These are phyloP conservation scores for Panellus pusillus DNA, from an alignment of 768 basidiomycete species.

Conservation along the genomic window DNA sequence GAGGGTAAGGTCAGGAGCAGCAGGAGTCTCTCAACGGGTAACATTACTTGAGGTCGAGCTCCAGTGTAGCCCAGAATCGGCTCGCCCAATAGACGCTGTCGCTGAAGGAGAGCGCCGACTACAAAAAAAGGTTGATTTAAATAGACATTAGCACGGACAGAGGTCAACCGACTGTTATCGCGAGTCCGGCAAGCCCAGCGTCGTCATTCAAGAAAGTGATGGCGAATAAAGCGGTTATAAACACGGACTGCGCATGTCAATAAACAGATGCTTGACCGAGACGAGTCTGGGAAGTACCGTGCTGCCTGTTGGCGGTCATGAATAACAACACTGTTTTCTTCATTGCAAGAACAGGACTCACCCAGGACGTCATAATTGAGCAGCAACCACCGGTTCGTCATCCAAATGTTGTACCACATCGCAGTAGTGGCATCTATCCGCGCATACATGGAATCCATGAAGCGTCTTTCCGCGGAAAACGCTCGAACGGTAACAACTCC, in stretches of 20 bases:
- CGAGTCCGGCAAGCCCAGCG: slow-evolving; percentile 61
- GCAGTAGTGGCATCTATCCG: slow-evolving; percentile 79
- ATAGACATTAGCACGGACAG: slow-evolving; percentile 29
- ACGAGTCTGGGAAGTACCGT: neutral
- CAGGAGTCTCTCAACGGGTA: too few species aligned
- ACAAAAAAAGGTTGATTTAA: slow-evolving; percentile 36
- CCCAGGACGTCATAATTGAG: too few species aligned
- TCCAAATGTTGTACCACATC: slow-evolving; percentile 71
- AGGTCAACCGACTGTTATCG: neutral
- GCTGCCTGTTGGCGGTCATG: neutral
- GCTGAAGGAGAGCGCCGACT: slow-evolving; percentile 2
- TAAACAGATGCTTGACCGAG: neutral
- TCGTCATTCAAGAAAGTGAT: slow-evolving; percentile 53
- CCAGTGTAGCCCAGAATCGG: slow-evolving; percentile 1
- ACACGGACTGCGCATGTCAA: slow-evolving; percentile 41
- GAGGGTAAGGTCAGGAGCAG: neutral
- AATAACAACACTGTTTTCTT: too few species aligned
- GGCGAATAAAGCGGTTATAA: slow-evolving; percentile 77
- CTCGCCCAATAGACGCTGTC: slow-evolving; percentile 4
- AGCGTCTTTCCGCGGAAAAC: slow-evolving; percentile 78
- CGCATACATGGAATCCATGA: slow-evolving; percentile 70
- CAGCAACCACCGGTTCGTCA: too few species aligned
- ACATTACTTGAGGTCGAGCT: slow-evolving; percentile 5
- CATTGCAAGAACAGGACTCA: too few species aligned
- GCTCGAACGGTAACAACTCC: slow-evolving; percentile 83